These are phyloP conservation scores for Sonneratia caseolaris DNA, from an alignment of 345 rosid genomes.

Conservation along the genomic window DNA sequence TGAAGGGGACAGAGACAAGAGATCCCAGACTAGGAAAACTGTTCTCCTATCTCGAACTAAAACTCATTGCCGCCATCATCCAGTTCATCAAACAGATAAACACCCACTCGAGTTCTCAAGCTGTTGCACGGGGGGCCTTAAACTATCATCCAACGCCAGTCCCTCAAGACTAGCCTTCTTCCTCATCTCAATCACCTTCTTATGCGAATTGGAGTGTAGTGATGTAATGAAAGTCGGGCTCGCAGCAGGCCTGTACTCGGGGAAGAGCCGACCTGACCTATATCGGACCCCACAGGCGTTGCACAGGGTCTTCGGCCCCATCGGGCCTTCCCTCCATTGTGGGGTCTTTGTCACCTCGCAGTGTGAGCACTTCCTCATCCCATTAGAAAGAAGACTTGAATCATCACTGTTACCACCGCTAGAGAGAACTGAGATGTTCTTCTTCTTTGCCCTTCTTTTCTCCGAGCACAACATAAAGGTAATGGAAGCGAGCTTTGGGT, in stretches of 20 bases:
- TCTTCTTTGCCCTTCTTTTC: constrained; percentile 38
- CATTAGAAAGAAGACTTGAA: constrained; percentile 14
- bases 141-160: neutral
- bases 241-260: neutral
- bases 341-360: neutral
- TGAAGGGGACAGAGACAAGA: constrained; percentile 8
- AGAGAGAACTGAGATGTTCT: constrained; percentile 21
- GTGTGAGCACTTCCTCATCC: constrained; percentile 4
- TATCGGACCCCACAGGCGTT: neutral
- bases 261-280: neutral
- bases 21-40: constrained; percentile 16
- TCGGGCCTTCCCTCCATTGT: neutral
- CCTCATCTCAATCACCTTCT: neutral
- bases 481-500: constrained; percentile 11
- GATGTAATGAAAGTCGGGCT: neutral
- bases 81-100: constrained; percentile 20
- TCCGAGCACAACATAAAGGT: constrained; percentile 12
- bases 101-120: constrained; percentile 12
- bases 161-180: constrained; percentile 3
- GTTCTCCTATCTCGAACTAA: constrained; percentile 15
- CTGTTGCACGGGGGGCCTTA: neutral
- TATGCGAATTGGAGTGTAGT: neutral
- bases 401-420: constrained; percentile 17
- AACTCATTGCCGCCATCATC: neutral
- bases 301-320: neutral